Conservation (phyloP, 2,329 filamentous ascomycete genomes). For the Colletotrichum tropicale region DNA sequence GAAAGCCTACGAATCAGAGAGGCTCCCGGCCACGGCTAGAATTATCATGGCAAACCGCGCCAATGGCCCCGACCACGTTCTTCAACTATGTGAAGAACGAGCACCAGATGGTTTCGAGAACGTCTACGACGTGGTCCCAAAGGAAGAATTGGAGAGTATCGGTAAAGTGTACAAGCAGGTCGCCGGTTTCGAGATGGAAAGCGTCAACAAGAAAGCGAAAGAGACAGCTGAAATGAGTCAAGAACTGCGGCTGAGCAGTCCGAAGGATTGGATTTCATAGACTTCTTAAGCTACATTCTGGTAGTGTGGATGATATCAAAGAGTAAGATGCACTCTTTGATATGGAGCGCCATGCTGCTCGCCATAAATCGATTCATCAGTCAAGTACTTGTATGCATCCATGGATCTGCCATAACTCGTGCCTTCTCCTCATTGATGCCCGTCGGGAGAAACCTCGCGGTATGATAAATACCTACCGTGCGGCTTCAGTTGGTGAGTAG, state of each 20-base stretch:
- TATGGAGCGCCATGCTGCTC: neutral
- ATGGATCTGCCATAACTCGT: neutral
- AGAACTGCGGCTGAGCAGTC: neutral
- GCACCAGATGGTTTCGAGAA: neutral
- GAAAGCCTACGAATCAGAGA: neutral
- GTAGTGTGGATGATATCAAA: neutral
- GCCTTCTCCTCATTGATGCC: neutral
- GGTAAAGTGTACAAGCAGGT: slow-evolving; percentile 4
- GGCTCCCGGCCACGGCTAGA: neutral
- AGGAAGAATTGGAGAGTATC: neutral
- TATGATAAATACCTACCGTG: neutral
- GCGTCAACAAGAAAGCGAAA: neutral
- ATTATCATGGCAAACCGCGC: slow-evolving; percentile 1
- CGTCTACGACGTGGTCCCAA: slow-evolving; percentile 3
- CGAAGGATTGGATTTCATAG: neutral
- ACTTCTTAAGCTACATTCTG: neutral
- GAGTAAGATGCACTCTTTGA: neutral
- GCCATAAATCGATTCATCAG: neutral
- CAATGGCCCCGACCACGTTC: slow-evolving; percentile 2
- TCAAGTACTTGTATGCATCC: neutral
- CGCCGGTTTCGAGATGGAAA: slow-evolving; percentile 7
- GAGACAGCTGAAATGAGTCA: neutral
- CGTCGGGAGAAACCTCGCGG: neutral
- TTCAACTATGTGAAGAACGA: slow-evolving; percentile 2
- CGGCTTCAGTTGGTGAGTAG: neutral